These are phyloP conservation scores for Cynanchum wilfordii DNA, from an alignment of 257 asterid species.

Conservation along the genomic window DNA sequence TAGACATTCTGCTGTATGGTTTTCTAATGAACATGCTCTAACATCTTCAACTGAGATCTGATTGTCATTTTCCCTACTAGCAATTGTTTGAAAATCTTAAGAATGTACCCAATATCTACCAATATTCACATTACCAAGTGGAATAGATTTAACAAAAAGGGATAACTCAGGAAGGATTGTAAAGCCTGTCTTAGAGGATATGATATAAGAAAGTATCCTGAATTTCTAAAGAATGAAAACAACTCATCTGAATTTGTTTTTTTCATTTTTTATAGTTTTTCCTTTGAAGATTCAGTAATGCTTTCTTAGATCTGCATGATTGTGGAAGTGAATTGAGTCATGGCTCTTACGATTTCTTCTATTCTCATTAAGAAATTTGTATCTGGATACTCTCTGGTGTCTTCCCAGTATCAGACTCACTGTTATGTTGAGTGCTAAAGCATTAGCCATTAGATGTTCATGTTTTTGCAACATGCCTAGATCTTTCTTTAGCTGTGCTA, in stretches of 20 bases:
- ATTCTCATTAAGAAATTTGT: background rate
- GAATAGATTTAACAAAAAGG: background rate
- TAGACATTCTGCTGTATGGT: background rate
- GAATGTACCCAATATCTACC: background rate
- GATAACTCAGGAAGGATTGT: background rate
- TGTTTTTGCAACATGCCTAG: background rate
- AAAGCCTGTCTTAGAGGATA: background rate
- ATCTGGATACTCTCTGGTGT: background rate
- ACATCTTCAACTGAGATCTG: background rate
- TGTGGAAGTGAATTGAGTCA: background rate
- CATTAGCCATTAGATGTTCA: background rate
- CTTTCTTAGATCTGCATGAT: background rate
- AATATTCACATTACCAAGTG: background rate
- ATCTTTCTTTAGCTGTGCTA: background rate
- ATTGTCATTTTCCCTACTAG: background rate
- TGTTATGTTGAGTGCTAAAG: background rate
- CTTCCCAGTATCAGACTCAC: background rate
- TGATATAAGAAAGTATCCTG: background rate
- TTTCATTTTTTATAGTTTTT: background rate
- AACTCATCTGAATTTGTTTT: background rate
- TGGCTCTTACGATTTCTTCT: background rate
- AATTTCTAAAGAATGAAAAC: background rate
- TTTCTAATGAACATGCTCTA: background rate
- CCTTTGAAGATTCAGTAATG: background rate
- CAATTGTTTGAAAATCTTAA: background rate